These are phyloP conservation scores for Coccomyxa sp. DNA, from an alignment of 139 green algal genomes.

Conservation along the genomic window DNA sequence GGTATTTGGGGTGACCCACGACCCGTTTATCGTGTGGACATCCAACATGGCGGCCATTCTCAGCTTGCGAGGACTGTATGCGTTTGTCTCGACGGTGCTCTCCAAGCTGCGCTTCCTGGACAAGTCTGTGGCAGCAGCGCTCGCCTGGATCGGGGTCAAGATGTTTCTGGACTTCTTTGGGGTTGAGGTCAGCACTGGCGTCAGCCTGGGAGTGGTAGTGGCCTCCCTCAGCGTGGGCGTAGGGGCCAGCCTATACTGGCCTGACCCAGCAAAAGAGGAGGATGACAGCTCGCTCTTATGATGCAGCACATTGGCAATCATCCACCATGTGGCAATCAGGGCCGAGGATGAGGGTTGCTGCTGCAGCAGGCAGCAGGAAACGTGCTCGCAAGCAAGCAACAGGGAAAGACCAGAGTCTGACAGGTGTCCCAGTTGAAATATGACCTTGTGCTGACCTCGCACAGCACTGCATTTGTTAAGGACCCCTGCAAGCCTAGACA, in stretches of 20 bases:
- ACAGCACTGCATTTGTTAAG: too few relatives aligned
- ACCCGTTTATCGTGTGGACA: constrained; percentile 97
- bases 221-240: constrained; percentile 68
- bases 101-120: constrained; percentile 59
- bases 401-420: too few relatives aligned
- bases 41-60: constrained; percentile 95
- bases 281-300: background rate
- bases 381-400: too few relatives aligned
- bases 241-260: constrained; percentile 53
- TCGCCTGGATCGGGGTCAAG: constrained; percentile 46
- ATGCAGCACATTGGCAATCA: too few relatives aligned
- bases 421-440: too few relatives aligned
- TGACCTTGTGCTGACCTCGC: too few relatives aligned
- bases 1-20: constrained; percentile 91
- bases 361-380: too few relatives aligned
- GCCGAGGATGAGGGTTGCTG: too few relatives aligned
- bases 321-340: too few relatives aligned
- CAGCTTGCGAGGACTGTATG: constrained; percentile 73
- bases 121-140: constrained; percentile 71
- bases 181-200: constrained; percentile 63
- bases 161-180: constrained; percentile 67
- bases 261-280: background rate
- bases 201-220: constrained; percentile 68
- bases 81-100: constrained; percentile 52
- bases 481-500: too few relatives aligned